Base-by-base conservation (phyloP, 169 alveolate species). In the Neospora caninum region DNA sequence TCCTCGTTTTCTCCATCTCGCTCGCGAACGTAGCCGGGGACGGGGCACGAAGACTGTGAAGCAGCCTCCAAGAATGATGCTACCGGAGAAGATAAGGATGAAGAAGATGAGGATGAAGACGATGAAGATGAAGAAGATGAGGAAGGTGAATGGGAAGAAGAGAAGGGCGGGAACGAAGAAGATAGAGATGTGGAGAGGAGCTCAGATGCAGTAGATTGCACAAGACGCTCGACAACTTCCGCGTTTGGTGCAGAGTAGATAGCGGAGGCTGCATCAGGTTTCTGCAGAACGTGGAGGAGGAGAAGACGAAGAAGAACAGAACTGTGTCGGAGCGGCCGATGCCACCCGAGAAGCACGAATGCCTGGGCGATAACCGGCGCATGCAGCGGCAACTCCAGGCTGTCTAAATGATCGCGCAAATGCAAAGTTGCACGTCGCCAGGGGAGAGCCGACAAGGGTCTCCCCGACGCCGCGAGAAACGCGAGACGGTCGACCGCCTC, bases 401-500 rank as follows among this genome's bases (percentile, higher is more conserved):
- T 13, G 9, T 38, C 41, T 20, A 42, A 43, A 36, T 82, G 53
- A 13, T 43, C 41, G 9, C 41, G 41, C 13, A 82, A 49, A 27
- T 42, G 67, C n/a, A 29, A 67, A 1, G 41, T 42, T 0, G 89
- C 53, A 22, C 22, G n/a, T 0, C 89, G 53, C 89, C 89, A 82
- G 16, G 64, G 89, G 6, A 38, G 89, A 13, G 67, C 53, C 0
- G 53, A 41, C 39, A 41, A 1, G 25, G 89, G 89, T 16, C 89
- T 64, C 64, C 41, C 69, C 16, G 89, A 29, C 6, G 53, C 20
- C 38, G n/a, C 34, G 41, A 82, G 89, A 18, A 22, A 82, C 4
- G 38, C 41, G n/a, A 82, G 89, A 38, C 67, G 89, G 31, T 82
- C 89, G 34, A 82, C 69, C 0, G 67, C 89, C 86, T n/a, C 31